phyloP scores from a whole-genome alignment of 352 stramenopile species.

The Phytophthora sp. region DNA sequence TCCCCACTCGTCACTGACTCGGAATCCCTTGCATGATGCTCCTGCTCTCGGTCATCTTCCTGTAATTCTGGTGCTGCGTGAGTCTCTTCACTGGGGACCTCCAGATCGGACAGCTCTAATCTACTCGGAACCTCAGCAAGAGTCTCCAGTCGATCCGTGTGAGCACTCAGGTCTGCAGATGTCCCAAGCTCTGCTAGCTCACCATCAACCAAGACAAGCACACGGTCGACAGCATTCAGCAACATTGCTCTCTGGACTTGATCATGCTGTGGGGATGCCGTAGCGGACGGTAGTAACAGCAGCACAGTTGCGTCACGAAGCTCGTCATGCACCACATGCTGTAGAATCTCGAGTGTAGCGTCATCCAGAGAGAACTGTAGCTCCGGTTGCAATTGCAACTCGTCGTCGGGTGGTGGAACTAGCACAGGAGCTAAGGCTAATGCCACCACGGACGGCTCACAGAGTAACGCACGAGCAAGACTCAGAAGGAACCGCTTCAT shows the following conservation, averaged over 20 bases:
- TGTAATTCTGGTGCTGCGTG: conserved; percentile 25
- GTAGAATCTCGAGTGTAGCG: conserved; percentile 65
- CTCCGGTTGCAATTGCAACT: conserved; percentile 18
- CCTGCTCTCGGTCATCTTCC: conserved; percentile 18
- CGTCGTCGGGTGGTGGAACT: conserved; percentile 23
- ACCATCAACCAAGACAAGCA: conserved; percentile 96
- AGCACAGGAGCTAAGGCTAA: conserved; percentile 54
- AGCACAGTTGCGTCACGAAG: conserved; percentile 95
- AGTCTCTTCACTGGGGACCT: conserved; percentile 18
- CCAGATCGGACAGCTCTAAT: conserved; percentile 31
- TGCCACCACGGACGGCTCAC: conserved; percentile 87
- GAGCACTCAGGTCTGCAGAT: conserved; percentile 64
- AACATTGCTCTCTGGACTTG: conserved; percentile 29
- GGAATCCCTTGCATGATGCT: conserved; percentile 6
- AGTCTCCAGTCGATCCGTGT: conserved; percentile 47
- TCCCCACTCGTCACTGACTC: conserved; percentile 24
- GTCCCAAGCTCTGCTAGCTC: conserved; percentile 86
- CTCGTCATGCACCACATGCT: conserved; percentile 81
- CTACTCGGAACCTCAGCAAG: conserved; percentile 24
- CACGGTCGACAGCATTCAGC: conserved; percentile 96
- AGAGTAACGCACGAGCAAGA: conserved; percentile 94
- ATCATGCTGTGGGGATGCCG: conserved; percentile 30
- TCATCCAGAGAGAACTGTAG: conserved; percentile 54
- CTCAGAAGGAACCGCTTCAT: conserved; percentile 96
- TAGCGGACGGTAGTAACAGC: conserved; percentile 94